Base-by-base conservation (phyloP, 805 yeast species). In the Zygotorulaspora sp. region DNA sequence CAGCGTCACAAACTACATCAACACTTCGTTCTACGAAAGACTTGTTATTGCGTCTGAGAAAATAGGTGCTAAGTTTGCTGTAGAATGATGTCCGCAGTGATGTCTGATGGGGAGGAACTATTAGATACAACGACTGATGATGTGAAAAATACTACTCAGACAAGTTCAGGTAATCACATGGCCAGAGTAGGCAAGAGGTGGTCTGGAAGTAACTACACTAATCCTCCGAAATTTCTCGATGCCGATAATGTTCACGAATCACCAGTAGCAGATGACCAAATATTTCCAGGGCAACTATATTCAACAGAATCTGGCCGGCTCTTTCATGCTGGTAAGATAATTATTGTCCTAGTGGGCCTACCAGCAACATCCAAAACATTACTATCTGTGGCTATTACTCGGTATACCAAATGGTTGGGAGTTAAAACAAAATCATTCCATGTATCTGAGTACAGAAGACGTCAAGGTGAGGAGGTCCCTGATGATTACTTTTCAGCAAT, bases 301-400 rank as follows among this genome's bases (percentile, higher is more conserved):
- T 80, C 94, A 9, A 90, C 97, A 0, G 96, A 87, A 41, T 78
- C 89, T 0, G 98, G 98, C 0, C 75, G 87, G 47, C 70, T 92
- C 52, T 92, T 86, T 66, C 97, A 92, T 55, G 97, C 98, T 4
- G 98, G 98, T 3, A 84, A 86, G 52, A 78, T 92, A 30, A 78
- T 95, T 51, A 82, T 92, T 36, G 86, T 83, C 3, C 71, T 92
- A 49, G 90, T 85, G 4, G 98, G 98, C 0, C 70, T 89, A 43
- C 97, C 98, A 2, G 97, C 96, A 1, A 73, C 97, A 32, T 97
- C 97, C 2, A 92, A 92, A 59, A 92, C 98, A 1, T 87, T 88
- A 58, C 70, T 90, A 35, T 83, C 96, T 5, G 97, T 90, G 26
- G 81, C 95, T 10, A 71, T 92, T 47, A 87, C 96, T 3, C 74